These are phyloP conservation scores for Wickerhamiella bombiphila DNA, from an alignment of 805 yeast species.

Conservation along the genomic window DNA sequence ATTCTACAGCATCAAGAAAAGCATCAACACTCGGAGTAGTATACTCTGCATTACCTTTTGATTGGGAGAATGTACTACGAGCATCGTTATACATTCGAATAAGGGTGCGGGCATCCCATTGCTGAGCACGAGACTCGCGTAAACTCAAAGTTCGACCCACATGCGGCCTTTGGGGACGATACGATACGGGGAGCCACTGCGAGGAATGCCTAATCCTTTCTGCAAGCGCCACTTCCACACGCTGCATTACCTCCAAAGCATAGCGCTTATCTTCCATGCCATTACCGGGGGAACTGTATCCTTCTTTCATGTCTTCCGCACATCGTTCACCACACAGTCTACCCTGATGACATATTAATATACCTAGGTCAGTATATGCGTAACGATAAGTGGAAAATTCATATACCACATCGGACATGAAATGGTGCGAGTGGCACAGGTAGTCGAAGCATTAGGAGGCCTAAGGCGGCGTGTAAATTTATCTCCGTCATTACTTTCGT, in stretches of 20 bases:
- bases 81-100: conserved; percentile 1
- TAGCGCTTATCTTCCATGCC: conserved; percentile 18
- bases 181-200: conserved; percentile 8
- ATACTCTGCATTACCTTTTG: neutral
- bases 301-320: no score
- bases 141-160: conserved; percentile 1
- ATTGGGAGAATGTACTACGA: neutral
- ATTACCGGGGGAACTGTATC: no score
- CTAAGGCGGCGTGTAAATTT: neutral
- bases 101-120: conserved; percentile 8
- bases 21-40: conserved; percentile 1
- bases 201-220: conserved; percentile 32
- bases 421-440: neutral
- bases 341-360: no score
- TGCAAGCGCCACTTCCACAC: conserved; percentile 51
- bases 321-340: no score
- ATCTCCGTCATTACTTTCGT: neutral
- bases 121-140: neutral
- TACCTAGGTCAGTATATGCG: no score
- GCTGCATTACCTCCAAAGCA: conserved; percentile 41
- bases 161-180: neutral
- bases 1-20: conserved; percentile 4
- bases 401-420: no score
- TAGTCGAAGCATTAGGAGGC: neutral
- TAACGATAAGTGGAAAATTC: no score